phyloP scores from a whole-genome alignment of 768 basidiomycete species.

The Termitomyces sp. region DNA sequence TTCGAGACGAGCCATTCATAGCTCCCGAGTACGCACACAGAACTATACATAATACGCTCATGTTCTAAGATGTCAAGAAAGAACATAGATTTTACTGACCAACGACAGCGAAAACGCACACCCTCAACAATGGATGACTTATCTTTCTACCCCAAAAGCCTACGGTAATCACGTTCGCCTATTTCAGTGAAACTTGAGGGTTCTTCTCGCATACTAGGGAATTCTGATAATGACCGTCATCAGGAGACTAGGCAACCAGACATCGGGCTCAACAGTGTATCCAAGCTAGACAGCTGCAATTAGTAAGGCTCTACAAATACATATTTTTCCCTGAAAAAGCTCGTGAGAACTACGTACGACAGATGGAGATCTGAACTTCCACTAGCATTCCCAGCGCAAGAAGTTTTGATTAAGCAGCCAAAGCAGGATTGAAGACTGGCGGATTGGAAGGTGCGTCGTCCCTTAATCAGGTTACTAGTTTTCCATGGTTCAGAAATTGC shows the following conservation, averaged over 20 bases:
- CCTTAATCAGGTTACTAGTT: slow-evolving; percentile 15
- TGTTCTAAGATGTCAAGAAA: too few species aligned
- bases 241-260: slow-evolving; percentile 28
- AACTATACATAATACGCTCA: too few species aligned
- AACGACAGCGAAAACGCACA: too few species aligned
- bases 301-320: slow-evolving; percentile 12
- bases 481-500: slow-evolving; percentile 27
- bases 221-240: too few species aligned
- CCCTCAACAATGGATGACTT: too few species aligned
- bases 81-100: too few species aligned
- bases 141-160: too few species aligned
- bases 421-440: slow-evolving; percentile 27
- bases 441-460: slow-evolving; percentile 22
- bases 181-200: too few species aligned
- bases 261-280: slow-evolving; percentile 36
- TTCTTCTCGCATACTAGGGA: too few species aligned
- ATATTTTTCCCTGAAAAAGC: not conserved
- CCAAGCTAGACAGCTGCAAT: slow-evolving; percentile 35
- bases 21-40: too few species aligned
- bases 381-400: slow-evolving; percentile 27
- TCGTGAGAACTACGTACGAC: not conserved
- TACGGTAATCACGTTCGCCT: too few species aligned
- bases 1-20: too few species aligned
- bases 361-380: slow-evolving; percentile 33
- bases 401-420: slow-evolving; percentile 30